Base-by-base conservation (phyloP, 352 stramenopile species). In the Phytophthora brassicae region DNA sequence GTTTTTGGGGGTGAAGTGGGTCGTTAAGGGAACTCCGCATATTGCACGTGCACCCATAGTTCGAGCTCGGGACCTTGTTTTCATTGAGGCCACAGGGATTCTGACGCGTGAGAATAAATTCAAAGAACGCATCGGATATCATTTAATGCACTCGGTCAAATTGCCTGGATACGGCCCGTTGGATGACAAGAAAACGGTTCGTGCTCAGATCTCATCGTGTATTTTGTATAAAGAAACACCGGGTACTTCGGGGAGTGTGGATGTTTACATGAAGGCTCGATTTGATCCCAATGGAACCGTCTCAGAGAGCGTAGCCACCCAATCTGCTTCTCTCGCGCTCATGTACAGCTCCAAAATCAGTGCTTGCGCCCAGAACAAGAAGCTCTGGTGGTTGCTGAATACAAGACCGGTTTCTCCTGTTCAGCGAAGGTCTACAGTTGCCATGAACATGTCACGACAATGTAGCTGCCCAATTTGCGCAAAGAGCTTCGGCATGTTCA, bases 1-100 rank as follows among this genome's bases (percentile, higher is more conserved):
- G 28, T 84, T 84, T 23, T 19, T 84, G 17, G 75, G 75, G 12
- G 63, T 84, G 7, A 84, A 84, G 45, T 84, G 75, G 75, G 51
- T 76, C 20, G 72, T 84, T 26, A 80, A 81, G 35, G 53, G 55
- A 4, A 74, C 76, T 6, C 60, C 71, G 0, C 66, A 69, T 33
- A 50, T 56, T 35, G 47, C 44, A 16, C 22, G 13, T 23, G 60
- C 60, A 2, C 45, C 50, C 1, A 31, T 79, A 13, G 62, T 84
- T 46, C 56, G 70, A 55, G 61, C 72, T 26, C 61, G 72, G 4
- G 71, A 80, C 33, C 56, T 74, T n/a, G 56, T 84, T 48, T 77
- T 75, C 31, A 28, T 84, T 11, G 70, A 82, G 28, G 68, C 72
- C 3, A 80, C 67, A 3, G 75, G 75, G 3, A 60, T 84, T 44